Evolutionary conservation across 2,329 filamentous ascomycete species (phyloP).

Genomic region (Aspergillus ustus): DNA sequence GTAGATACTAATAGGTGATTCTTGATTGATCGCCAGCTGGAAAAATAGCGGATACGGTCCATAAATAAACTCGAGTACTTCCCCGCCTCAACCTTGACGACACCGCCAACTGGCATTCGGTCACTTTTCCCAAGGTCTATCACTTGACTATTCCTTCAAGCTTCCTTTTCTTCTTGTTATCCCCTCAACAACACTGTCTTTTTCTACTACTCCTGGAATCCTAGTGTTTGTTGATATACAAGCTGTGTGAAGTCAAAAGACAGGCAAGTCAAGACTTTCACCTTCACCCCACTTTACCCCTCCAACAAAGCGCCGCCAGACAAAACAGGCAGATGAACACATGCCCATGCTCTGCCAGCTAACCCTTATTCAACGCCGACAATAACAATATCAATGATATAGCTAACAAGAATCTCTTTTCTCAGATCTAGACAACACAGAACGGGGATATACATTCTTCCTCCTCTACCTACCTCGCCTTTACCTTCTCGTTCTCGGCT

Average conservation of each 20-base stretch:
- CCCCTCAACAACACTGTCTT: not conserved
- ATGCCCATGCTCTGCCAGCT: conserved; percentile 1
- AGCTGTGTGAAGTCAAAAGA: not conserved
- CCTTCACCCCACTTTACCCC: conserved; percentile 1
- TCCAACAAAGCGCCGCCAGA: not conserved
- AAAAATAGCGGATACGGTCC: not conserved
- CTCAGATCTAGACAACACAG: not conserved
- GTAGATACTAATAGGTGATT: not conserved
- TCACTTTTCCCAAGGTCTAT: not conserved
- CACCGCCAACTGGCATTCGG: not conserved
- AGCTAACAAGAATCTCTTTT: not conserved
- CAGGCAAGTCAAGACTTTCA: not conserved
- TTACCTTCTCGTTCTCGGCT: not conserved
- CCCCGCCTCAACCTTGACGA: not conserved
- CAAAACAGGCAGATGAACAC: conserved; percentile 10
- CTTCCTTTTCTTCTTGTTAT: not conserved
- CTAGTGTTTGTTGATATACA: not conserved
- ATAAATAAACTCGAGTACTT: not conserved
- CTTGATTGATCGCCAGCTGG: not conserved
- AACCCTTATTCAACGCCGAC: not conserved
- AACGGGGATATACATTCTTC: not conserved
- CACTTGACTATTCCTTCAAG: not conserved
- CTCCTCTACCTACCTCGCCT: not conserved
- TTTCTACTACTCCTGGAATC: not conserved
- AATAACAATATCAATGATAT: not conserved